A percentile compares a stretch with the other conserved stretches of the same genome.
Conservation (phyloP, 192 early-diverging fungal genomes). For the Coemansia sp. region DNA sequence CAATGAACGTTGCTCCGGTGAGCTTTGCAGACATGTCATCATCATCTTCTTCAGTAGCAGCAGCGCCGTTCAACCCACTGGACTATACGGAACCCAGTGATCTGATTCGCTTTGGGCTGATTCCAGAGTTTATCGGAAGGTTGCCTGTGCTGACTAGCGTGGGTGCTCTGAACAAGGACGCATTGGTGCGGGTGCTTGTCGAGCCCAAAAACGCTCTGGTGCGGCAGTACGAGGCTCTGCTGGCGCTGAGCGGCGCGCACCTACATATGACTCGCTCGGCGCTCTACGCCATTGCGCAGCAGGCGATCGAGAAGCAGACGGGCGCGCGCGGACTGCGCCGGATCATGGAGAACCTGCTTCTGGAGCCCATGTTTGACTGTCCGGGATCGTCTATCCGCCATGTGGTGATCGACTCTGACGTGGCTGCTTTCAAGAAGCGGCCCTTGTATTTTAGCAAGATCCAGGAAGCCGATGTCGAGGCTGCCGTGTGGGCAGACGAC, state of each 20-base stretch:
- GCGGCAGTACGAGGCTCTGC: constrained; percentile 77
- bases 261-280: constrained; percentile 72
- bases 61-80: constrained; percentile 54
- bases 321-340: constrained; percentile 84
- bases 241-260: constrained; percentile 66
- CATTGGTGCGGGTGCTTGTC: constrained; percentile 70
- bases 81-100: constrained; percentile 74
- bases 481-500: constrained; percentile 52
- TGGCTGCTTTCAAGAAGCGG: constrained; percentile 61
- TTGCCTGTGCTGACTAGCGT: constrained; percentile 83
- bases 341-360: constrained; percentile 82
- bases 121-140: constrained; percentile 89
- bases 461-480: constrained; percentile 53
- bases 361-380: constrained; percentile 80
- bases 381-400: constrained; percentile 71
- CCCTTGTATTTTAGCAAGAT: constrained; percentile 62
- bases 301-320: constrained; percentile 78
- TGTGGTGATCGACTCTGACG: constrained; percentile 71
- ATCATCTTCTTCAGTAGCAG: background rate
- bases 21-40: constrained; percentile 20
- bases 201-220: constrained; percentile 83
- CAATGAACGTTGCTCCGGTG: constrained; percentile 31
- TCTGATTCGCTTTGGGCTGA: constrained; percentile 81
- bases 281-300: constrained; percentile 68
- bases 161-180: constrained; percentile 63